Evolutionary conservation across 2,329 filamentous ascomycete genomes (phyloP), one percentile per base, ranked within the genome.

Genomic region (Epicoccum sorghinum): DNA sequence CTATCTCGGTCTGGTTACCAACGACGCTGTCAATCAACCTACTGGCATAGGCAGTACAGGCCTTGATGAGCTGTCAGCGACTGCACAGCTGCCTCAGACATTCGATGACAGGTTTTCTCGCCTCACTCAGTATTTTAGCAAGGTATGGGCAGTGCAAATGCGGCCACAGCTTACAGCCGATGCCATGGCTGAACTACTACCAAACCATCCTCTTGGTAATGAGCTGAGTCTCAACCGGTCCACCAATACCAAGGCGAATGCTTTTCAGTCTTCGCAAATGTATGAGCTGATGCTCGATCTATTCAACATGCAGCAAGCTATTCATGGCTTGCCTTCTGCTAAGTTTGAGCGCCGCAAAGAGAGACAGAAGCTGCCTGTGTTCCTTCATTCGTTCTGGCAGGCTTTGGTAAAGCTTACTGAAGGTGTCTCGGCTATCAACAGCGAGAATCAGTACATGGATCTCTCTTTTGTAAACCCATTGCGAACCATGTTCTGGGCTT

Each of bases 201-300:
- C 79, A 36, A 70, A 79, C 52, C 77, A 81, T 67, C 77, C 79
- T 52, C 68, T 81, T 50, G 75, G 72, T 64, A 81, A 81, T 55
- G 75, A 79, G 57, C 64, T 77, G 24, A 69, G 75, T 32, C 60
- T 79, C 23, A 70, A 70, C 27, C 53, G 50, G 23, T 69, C 55
- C 27, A 44, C 51, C 12, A 32, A 40, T 14, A 47, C 50, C 2
- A 47, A 52, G 29, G 32, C 41, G 1, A 37, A 60, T 3, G 59
- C 46, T 2, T 14, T 62, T 3, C 66, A 59, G 58, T 62, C 56
- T 42, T 62, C 65, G 4, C 63, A 62, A 4, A 55, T 71, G 25
- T 74, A 73, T 33, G 69, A 72, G 5, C 22, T 69, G 18, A 59
- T 62, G 58, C 42, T 69, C 2, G 69, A 74, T 32, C 35, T 70